Base-by-base conservation (phyloP, 352 stramenopile species). In the Hyaloperonospora brassicae region DNA sequence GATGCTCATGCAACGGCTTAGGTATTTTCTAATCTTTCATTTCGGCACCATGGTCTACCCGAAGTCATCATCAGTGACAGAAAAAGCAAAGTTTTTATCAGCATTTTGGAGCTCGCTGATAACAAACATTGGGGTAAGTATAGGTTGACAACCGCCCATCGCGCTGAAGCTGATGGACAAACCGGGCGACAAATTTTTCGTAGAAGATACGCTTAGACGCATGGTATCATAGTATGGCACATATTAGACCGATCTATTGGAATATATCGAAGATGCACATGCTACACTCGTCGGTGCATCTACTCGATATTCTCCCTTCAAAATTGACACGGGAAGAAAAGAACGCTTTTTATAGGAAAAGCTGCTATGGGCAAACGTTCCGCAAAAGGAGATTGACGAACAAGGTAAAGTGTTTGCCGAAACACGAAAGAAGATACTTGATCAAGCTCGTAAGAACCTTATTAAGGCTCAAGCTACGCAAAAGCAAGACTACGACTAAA, bases 1-100 rank as follows among this genome's bases (percentile, higher is more conserved):
- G 39, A 64, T 46, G 51, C 48, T n/a, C 27, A 64, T 10, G 46
- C 58, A 21, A 57, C 51, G 10, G 47, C 52, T 2, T 21, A 56
- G 17, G 6, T 61, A 23, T 51, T 61, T 27, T 55, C 50, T 22
- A 59, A 10, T 9, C 48, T 27, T 36, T 59, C 17, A 2, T 43
- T 48, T 21, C 25, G 45, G 1, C 49, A 54, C 30, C 49, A 50
- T 21, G 45, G 31, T 1, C 27, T 45, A 22, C 17, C 25, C 45
- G 27, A 43, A 17, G 48, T 27, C 0, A 44, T 39, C 24, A 44
- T 52, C 2, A 48, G 22, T 10, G 36, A 59, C 38, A 25, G 39
- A 9, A 45, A 54, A n/a, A 34, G 23, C 17, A 61, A 17, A 25
- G 39, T 45, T 45, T 41, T 47, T 21, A 1, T 49, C 39, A 30